phyloP scores from a whole-genome alignment of 176 grass and related monocot species.

The Zoysia japonica region DNA sequence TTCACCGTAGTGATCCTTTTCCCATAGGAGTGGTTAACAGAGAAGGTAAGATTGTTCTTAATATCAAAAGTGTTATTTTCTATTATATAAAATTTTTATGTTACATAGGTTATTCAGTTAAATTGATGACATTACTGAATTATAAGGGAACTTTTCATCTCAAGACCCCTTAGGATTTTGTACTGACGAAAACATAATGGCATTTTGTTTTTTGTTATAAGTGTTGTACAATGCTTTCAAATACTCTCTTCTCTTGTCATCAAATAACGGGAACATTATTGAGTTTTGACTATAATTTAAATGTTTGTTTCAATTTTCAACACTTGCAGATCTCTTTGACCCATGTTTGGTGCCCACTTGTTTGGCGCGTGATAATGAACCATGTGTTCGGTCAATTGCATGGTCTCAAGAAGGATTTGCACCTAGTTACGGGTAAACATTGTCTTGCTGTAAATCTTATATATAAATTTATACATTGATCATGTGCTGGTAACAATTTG shows the following conservation, averaged over 20 bases:
- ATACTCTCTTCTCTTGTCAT: not conserved
- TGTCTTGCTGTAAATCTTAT: not conserved
- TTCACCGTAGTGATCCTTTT: constrained; percentile 57
- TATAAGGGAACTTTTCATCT: constrained; percentile 1
- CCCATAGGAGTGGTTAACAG: constrained; percentile 62
- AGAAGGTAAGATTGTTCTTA: constrained; percentile 60
- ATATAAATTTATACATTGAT: not conserved
- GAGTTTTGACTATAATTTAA: not conserved
- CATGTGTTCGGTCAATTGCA: constrained; percentile 74
- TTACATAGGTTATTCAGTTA: not conserved
- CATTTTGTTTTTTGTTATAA: not conserved
- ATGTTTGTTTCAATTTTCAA: constrained; percentile 14
- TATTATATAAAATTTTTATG: constrained; percentile 11
- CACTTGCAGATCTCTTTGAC: constrained; percentile 70
- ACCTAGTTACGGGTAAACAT: constrained; percentile 63
- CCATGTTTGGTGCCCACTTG: constrained; percentile 73
- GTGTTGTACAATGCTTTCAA: not conserved
- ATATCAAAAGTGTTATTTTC: not conserved
- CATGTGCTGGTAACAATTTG: not conserved
- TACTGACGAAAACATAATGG: not conserved
- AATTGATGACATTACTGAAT: not conserved
- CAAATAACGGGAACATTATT: not conserved
- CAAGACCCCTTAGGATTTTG: constrained; percentile 15
- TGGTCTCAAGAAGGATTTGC: constrained; percentile 89
- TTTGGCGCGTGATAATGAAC: constrained; percentile 65